Base-by-base conservation (phyloP, 2,329 filamentous ascomycete genomes). In the Colletotrichum trifolii region DNA sequence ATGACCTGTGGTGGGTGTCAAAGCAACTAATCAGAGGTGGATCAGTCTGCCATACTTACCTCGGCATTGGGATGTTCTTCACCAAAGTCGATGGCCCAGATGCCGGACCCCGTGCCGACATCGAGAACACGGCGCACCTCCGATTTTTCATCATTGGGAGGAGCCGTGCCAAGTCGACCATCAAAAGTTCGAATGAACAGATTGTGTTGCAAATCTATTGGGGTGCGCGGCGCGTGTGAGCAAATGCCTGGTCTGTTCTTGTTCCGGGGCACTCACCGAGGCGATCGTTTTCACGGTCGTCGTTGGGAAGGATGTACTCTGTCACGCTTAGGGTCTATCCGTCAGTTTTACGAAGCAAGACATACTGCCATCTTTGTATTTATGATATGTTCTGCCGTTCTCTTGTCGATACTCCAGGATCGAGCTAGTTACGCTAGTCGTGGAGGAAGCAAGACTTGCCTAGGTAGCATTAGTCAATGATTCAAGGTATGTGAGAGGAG, bases 301-400 rank as follows among this genome's bases (percentile, higher is more conserved):
- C 59, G 10, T 62, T 62, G 6, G 59, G 59, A 17, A 45, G 8
- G 11, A 17, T n/a, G 43, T 62, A 62, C 47, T 49, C 58, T 62
- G 13, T 39, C 25, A 5, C 12, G n/a, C n/a, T 8, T 2, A n/a
- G 13, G 2, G 9, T 12, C 35, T 11, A 25, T 38, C 12, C 9
- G 4, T n/a, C 36, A 6, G 25, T 25, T 25, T 25, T 25, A 10
- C 9, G 5, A 7, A 15, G 3, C 8, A 15, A 15, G 11, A 40
- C 49, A 1, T 25, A 52, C 49, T 38, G 13, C 49, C 49, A 25
- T 52, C 49, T 13, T 40, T 55, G 17, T 64, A 77, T 2, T 75
- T 68, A 54, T 79, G 75, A 42, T 78, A 79, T 1, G 75, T 78
- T 17, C 78, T 68, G 2, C 77, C 77, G 60, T 78, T 75, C 54